Evolutionary conservation across 2,329 filamentous ascomycete genomes (phyloP), one percentile per base, ranked within the genome.

Genomic region (Phoma sp.): DNA sequence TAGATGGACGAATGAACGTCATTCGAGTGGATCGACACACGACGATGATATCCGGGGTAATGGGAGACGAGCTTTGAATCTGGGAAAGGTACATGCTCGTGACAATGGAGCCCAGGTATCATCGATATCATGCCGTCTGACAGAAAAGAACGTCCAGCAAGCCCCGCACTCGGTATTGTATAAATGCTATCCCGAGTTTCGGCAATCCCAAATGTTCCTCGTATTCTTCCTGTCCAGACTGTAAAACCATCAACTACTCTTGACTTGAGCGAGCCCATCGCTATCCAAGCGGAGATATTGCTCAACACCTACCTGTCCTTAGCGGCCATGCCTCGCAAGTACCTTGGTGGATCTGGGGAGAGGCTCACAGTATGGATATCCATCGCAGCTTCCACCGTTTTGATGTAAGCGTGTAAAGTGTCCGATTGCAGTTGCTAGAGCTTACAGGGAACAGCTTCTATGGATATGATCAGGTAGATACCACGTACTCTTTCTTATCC

Each of bases 351-450:
- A 30, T 80, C 79, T 37, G 80, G 80, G 29, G 75, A 80, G 55
- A 67, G 72, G 25, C 71, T 83, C n/a, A 82, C 80, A 0, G 72
- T 82, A 13, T 82, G 80, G 80, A 82, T 83, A 37, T 80, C 78
- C 4, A 69, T 82, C 14, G 79, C 80, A 10, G 79, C 80, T 1
- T 79, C 76, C 1, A 82, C 79, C 0, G 79, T 82, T 4, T 68
- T 82, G 22, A 72, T 82, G 48, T 58, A 45, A 25, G 55, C 42
- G 13, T 14, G 7, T 7, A 22, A 30, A 8, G 2, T 6, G 24
- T n/a, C 4, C 2, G 13, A 38, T 10, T 2, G 2, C 4, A 3
- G 4, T 30, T 2, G n/a, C 1, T 18, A 2, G 8, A 30, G 14
- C 33, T 42, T 14, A 43, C 10, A 27, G 25, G 10, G 30, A 9